Evolutionary conservation across 495 filamentous ascomycete species (phyloP).

Genomic region (Aspergillus diversus): DNA sequence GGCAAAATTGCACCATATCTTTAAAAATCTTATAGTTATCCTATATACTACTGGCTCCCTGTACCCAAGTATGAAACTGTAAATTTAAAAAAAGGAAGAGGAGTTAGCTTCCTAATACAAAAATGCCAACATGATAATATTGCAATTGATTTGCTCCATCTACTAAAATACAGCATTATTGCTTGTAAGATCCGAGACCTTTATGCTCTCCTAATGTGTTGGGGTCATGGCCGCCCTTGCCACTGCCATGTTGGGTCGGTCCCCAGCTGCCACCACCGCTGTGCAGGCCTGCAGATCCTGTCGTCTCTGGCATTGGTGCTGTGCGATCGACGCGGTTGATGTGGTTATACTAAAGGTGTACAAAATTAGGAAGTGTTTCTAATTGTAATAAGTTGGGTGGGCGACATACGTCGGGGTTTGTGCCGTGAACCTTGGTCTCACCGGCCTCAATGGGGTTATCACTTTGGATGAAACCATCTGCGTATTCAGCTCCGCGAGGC

Average conservation of each 20-base stretch:
- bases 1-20: too few species aligned
- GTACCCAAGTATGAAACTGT: too few species aligned
- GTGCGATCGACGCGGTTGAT: constrained; percentile 46
- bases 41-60: too few species aligned
- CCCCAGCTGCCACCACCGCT: constrained; percentile 32
- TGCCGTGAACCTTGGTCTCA: constrained; percentile 47
- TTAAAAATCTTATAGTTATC: too few species aligned
- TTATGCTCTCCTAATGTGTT: constrained; percentile 45
- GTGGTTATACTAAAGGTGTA: constrained; percentile 35
- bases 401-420: constrained; percentile 39
- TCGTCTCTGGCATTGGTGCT: constrained; percentile 47
- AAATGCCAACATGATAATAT: too few species aligned
- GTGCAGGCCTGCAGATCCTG: constrained; percentile 33
- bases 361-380: neutral
- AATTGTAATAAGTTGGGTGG: neutral
- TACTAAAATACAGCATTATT: neutral
- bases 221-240: constrained; percentile 50
- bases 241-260: constrained; percentile 30
- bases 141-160: too few species aligned
- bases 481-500: constrained; percentile 56
- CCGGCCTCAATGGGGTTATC: constrained; percentile 55
- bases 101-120: too few species aligned
- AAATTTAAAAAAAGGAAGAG: too few species aligned
- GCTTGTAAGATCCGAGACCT: constrained; percentile 35
- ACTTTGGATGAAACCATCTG: constrained; percentile 50